Evolutionary conservation across 495 filamentous ascomycete genomes (phyloP).

Genomic region (Podospora pseudoanserina): DNA sequence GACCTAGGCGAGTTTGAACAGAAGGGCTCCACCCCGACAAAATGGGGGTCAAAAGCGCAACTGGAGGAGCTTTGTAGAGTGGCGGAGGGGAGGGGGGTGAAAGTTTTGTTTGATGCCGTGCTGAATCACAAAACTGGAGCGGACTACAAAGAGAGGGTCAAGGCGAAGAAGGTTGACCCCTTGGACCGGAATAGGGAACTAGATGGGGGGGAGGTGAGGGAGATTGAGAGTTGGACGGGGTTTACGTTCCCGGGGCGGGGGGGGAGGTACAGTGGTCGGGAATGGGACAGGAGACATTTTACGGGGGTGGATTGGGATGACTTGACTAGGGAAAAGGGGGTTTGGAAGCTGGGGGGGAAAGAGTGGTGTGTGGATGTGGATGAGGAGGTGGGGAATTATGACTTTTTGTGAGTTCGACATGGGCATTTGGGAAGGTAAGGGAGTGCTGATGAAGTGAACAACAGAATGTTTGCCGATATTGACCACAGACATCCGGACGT

Average conservation of each 20-base stretch:
- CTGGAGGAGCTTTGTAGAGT: conserved; percentile 47
- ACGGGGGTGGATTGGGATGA: conserved; percentile 67
- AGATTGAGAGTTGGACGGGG: conserved; percentile 66
- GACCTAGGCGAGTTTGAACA: conserved; percentile 83
- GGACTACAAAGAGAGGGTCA: conserved; percentile 56
- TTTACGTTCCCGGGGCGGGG: conserved; percentile 63
- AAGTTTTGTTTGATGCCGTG: conserved; percentile 70
- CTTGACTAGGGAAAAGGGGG: conserved; percentile 50
- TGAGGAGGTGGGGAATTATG: conserved; percentile 67
- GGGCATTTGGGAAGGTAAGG: too few species aligned
- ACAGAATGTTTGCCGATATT: conserved; percentile 63
- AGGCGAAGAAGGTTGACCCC: conserved; percentile 57
- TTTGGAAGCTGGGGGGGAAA: conserved; percentile 65
- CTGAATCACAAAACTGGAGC: conserved; percentile 73
- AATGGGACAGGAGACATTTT: conserved; percentile 68
- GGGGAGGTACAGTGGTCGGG: conserved; percentile 55
- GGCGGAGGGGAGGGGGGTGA: conserved; percentile 50
- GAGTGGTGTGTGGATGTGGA: conserved; percentile 60
- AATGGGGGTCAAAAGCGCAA: conserved; percentile 67
- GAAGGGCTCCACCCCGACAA: conserved; percentile 59
- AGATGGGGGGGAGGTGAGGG: conserved; percentile 37
- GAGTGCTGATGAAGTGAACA: not conserved
- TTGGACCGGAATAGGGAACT: conserved; percentile 55
- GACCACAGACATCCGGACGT: conserved; percentile 68
- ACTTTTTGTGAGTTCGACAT: conserved; percentile 43